Percentiles rank a stretch among this genome's conserved stretches.
Evolutionary conservation across 148 eudicot species (phyloP).

Genomic region (Nyssa sinensis): DNA sequence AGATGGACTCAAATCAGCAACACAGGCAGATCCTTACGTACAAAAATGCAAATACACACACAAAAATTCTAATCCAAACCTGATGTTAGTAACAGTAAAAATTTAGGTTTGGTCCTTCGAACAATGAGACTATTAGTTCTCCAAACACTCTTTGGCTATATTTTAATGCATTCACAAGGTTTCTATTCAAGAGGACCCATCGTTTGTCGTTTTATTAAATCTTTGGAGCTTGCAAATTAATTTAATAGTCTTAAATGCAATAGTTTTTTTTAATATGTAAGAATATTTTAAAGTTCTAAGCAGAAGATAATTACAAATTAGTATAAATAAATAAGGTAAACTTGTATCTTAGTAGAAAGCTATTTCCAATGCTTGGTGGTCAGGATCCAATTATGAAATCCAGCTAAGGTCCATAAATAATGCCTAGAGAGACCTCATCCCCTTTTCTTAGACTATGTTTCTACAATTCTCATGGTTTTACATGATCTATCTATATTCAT

Average conservation of each 20-base stretch:
- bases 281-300: not conserved
- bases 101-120: no score
- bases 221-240: not conserved
- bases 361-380: not conserved
- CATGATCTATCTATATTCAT: not conserved
- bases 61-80: no score
- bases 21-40: no score
- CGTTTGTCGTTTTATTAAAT: not conserved
- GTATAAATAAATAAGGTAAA: not conserved
- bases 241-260: not conserved
- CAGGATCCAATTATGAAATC: not conserved
- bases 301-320: not conserved
- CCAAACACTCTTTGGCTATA: no score
- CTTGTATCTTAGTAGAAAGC: not conserved
- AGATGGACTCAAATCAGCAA: no score
- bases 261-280: not conserved
- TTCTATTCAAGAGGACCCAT: not conserved
- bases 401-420: slow-evolving; percentile 7
- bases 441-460: not conserved
- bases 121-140: no score
- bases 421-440: not conserved
- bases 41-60: no score
- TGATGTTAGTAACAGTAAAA: no score
- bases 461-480: not conserved
- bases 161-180: not conserved